phyloP scores from a whole-genome alignment of 495 filamentous ascomycete genomes.

The Aspergillus cristatus region DNA sequence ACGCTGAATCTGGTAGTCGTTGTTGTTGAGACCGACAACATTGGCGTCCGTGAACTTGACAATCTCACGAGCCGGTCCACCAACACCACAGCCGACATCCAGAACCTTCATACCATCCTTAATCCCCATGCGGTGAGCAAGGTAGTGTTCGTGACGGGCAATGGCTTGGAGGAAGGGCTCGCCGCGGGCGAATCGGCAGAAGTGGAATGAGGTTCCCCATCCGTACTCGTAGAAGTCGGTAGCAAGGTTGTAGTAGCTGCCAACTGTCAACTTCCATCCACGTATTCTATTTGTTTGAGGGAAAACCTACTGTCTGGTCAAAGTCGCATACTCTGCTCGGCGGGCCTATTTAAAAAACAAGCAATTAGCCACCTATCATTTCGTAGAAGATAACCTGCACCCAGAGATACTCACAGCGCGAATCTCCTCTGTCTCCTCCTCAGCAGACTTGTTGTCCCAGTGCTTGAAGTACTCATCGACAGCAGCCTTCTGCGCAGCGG shows the following conservation, averaged over 20 bases:
- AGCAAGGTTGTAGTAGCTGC: conserved; percentile 93
- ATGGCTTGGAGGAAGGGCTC: conserved; percentile 90
- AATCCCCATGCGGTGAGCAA: conserved; percentile 83
- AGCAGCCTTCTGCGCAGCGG: conserved; percentile 73
- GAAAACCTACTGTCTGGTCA: conserved; percentile 78
- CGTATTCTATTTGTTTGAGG: background rate
- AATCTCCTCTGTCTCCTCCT: conserved; percentile 69
- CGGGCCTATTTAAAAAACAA: conserved; percentile 49
- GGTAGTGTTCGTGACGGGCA: conserved; percentile 96
- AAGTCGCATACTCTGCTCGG: conserved; percentile 82
- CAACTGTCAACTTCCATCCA: conserved; percentile 10
- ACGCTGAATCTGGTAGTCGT: conserved; percentile 98
- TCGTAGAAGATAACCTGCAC: background rate
- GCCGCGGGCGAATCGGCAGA: conserved; percentile 87
- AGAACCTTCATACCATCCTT: conserved; percentile 81
- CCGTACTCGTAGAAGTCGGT: conserved; percentile 97
- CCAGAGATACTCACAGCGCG: conserved; percentile 51
- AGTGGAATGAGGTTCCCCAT: conserved; percentile 93
- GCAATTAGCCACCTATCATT: conserved; percentile 3
- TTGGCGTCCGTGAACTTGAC: conserved; percentile 89
- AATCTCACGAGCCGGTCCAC: conserved; percentile 95
- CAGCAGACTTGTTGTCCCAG: conserved; percentile 86
- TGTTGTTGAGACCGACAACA: conserved; percentile 94
- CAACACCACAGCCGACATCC: conserved; percentile 96
- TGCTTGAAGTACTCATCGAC: conserved; percentile 99